phyloP scores from a whole-genome alignment of 2,329 filamentous ascomycete species.

The Monosporascus ibericus region DNA sequence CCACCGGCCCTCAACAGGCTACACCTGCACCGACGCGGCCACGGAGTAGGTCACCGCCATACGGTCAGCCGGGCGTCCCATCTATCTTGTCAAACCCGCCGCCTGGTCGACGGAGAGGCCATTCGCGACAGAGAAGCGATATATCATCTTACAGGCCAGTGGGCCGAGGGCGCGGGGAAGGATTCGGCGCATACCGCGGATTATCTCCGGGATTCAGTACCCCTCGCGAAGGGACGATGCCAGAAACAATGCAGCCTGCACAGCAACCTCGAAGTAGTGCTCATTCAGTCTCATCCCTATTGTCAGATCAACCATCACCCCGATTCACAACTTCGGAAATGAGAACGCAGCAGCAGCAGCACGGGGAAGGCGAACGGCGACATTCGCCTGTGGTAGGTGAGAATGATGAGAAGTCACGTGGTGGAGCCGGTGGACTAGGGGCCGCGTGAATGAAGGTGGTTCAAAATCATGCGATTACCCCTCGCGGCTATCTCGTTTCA shows the following conservation, averaged over 20 bases:
- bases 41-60: conserved; percentile 47
- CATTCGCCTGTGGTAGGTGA: conserved; percentile 23
- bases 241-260: conserved; percentile 22
- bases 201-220: conserved; percentile 31
- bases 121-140: conserved; percentile 61
- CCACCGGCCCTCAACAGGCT: conserved; percentile 47
- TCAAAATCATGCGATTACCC: neutral
- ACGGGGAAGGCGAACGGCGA: conserved; percentile 23
- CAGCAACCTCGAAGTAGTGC: conserved; percentile 27
- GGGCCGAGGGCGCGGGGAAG: conserved; percentile 31
- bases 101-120: conserved; percentile 48
- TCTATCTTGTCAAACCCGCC: conserved; percentile 47
- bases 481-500: neutral
- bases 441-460: conserved; percentile 12
- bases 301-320: conserved; percentile 33
- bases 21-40: conserved; percentile 40
- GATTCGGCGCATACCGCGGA: conserved; percentile 27
- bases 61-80: conserved; percentile 41
- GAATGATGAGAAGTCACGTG: conserved; percentile 29
- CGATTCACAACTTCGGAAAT: conserved; percentile 20
- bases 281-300: conserved; percentile 39
- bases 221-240: conserved; percentile 27
- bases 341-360: conserved; percentile 17
- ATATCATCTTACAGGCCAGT: conserved; percentile 43
- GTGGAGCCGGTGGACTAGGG: conserved; percentile 23